A percentile compares a stretch with the other conserved stretches of the same genome.
Evolutionary conservation across 805 yeast species (phyloP).

Genomic region (Candida ipomoeae): DNA sequence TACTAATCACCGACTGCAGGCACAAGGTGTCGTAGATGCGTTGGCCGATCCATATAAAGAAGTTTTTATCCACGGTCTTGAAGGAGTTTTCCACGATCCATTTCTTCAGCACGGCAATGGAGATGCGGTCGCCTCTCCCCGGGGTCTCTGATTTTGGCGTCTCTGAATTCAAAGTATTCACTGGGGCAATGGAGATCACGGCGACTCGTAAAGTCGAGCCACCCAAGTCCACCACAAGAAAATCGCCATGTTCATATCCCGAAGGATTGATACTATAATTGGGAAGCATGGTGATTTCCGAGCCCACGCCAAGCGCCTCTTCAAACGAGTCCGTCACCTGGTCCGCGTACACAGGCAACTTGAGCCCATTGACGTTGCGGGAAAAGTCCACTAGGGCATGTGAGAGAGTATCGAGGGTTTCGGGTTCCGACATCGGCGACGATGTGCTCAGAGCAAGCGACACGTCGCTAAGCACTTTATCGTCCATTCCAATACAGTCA

Average conservation of each 20-base stretch:
- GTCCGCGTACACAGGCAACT: slow-evolving; percentile 19
- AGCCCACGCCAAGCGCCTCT: slow-evolving; percentile 25
- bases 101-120: slow-evolving; percentile 27
- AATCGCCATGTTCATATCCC: slow-evolving; percentile 35
- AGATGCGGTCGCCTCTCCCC: slow-evolving; percentile 17
- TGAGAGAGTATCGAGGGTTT: slow-evolving; percentile 3
- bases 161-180: neutral
- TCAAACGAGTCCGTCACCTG: slow-evolving; percentile 23
- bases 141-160: too few species aligned
- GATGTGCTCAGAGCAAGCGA: slow-evolving; percentile 10
- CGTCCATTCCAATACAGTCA: neutral
- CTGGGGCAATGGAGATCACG: slow-evolving; percentile 29
- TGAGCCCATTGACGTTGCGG: neutral
- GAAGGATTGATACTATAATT: slow-evolving; percentile 36
- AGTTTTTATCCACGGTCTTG: slow-evolving; percentile 38
- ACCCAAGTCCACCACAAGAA: slow-evolving; percentile 51
- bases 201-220: slow-evolving; percentile 51
- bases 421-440: slow-evolving; percentile 6
- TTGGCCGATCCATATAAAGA: slow-evolving; percentile 42
- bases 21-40: slow-evolving; percentile 28
- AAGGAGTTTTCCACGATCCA: slow-evolving; percentile 37
- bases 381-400: slow-evolving; percentile 10
- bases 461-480: slow-evolving; percentile 6
- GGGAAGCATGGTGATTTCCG: slow-evolving; percentile 38
- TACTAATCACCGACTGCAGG: slow-evolving; percentile 17